phyloP scores from a whole-genome alignment of 2,329 filamentous ascomycete genomes.

The Exophiala phaeomuriformis region DNA sequence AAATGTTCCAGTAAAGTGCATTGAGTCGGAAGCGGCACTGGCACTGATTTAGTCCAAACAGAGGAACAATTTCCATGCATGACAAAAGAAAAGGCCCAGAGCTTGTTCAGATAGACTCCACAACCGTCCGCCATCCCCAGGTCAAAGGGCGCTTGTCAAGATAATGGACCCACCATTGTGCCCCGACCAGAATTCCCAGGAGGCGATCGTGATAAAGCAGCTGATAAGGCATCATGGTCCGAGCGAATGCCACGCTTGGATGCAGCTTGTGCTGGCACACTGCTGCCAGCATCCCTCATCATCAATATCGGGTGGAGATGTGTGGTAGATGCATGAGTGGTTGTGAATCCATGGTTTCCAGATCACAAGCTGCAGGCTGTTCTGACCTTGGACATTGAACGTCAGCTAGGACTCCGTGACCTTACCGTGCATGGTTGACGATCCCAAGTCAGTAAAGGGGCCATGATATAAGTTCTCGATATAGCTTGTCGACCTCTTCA shows the following conservation, averaged over 20 bases:
- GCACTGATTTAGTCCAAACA: conserved; percentile 34
- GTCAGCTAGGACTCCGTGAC: neutral
- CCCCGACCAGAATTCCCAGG: conserved; percentile 7
- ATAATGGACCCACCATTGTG: conserved; percentile 7
- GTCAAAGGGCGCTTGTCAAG: conserved; percentile 5
- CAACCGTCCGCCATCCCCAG: conserved; percentile 11
- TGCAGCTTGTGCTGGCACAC: conserved; percentile 1
- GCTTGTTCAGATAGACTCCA: conserved; percentile 12
- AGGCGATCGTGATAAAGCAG: conserved; percentile 21
- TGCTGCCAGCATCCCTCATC: conserved; percentile 6
- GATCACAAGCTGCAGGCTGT: neutral
- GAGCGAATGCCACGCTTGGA: conserved; percentile 9
- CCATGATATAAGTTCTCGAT: conserved; percentile 2
- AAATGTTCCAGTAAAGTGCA: neutral
- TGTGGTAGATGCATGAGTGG: conserved; percentile 4
- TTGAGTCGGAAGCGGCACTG: conserved; percentile 3
- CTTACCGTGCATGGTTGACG: conserved; percentile 5
- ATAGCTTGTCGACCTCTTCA: neutral
- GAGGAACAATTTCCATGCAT: conserved; percentile 40
- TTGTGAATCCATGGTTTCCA: neutral
- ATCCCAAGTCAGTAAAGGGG: conserved; percentile 1
- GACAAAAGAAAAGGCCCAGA: neutral
- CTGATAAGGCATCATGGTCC: conserved; percentile 13
- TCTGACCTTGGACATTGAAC: neutral
- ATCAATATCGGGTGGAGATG: conserved; percentile 11